Percentiles rank a stretch among this genome's conserved stretches.
Conservation (phyloP, 163 green algal species). For the Chlorella variabilis region DNA sequence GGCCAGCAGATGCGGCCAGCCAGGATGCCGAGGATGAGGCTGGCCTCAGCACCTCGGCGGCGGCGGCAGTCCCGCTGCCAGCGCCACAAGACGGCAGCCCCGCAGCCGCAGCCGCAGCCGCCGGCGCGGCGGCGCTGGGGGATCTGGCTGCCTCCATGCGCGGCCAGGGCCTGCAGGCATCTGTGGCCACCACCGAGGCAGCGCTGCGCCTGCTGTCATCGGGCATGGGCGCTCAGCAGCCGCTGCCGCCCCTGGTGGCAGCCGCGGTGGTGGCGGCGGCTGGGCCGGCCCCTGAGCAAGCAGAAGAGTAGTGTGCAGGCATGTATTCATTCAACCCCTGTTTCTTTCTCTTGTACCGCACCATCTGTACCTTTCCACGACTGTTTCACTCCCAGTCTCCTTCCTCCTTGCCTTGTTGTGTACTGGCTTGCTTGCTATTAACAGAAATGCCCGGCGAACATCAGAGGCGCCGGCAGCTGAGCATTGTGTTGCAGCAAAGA, state of each 20-base stretch:
- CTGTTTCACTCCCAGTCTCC: too few relatives aligned
- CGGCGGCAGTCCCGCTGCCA: not conserved
- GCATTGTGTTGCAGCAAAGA: too few relatives aligned
- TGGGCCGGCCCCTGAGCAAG: not conserved
- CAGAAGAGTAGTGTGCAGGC: constrained; percentile 21
- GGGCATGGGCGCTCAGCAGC: not conserved
- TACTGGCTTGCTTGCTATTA: too few relatives aligned
- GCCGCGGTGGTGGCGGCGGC: constrained; percentile 8
- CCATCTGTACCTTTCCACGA: too few relatives aligned
- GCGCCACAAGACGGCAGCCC: too few relatives aligned
- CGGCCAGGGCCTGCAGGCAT: not conserved
- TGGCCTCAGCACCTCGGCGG: not conserved
- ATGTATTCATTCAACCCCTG: too few relatives aligned
- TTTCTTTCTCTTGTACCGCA: too few relatives aligned
- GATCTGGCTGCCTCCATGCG: not conserved
- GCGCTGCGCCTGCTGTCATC: not conserved
- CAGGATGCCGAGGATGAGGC: too few relatives aligned
- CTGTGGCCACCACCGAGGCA: not conserved
- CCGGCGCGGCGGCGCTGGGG: not conserved
- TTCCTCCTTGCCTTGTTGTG: too few relatives aligned
- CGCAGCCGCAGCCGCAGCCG: not conserved
- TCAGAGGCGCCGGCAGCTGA: too few relatives aligned
- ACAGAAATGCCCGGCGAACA: too few relatives aligned
- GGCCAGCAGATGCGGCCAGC: too few relatives aligned
- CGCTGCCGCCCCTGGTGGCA: constrained; percentile 14